A percentile compares a stretch with the other conserved stretches of the same genome.
Evolutionary conservation across 345 rosid species (phyloP).

Genomic region (Citrus sp.): DNA sequence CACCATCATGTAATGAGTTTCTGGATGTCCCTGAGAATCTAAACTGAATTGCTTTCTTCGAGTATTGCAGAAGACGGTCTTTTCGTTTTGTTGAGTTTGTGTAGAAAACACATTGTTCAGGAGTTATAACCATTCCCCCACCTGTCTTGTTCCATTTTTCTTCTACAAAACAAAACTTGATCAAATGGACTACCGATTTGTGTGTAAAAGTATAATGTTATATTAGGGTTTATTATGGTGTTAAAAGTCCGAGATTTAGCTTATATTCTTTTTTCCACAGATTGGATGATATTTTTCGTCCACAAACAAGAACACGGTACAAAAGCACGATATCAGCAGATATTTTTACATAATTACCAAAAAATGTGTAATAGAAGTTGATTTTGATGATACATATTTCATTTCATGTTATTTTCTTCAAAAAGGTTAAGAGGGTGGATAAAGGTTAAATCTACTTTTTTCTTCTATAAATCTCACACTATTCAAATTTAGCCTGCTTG

Average conservation of each 20-base stretch:
- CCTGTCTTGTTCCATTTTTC: background rate
- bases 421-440: too few species aligned
- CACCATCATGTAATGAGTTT: slow-evolving; percentile 61
- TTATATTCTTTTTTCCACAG: background rate
- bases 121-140: slow-evolving; percentile 7
- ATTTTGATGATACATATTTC: too few species aligned
- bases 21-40: background rate
- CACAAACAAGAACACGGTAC: too few species aligned
- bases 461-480: too few species aligned
- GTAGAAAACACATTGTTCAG: slow-evolving; percentile 25
- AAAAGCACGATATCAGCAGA: too few species aligned
- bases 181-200: slow-evolving; percentile 14
- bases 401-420: too few species aligned
- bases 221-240: slow-evolving; percentile 1
- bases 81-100: slow-evolving; percentile 23
- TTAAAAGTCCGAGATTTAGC: slow-evolving; percentile 2
- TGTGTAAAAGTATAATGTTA: slow-evolving; percentile 9
- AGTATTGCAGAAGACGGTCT: slow-evolving; percentile 30
- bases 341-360: too few species aligned
- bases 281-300: background rate
- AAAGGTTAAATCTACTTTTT: too few species aligned
- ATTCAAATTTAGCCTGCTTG: too few species aligned
- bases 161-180: background rate
- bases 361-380: too few species aligned
- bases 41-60: slow-evolving; percentile 4